These are phyloP conservation scores for Fraxinus floribunda DNA, from an alignment of 305 asterid genomes.

Conservation along the genomic window DNA sequence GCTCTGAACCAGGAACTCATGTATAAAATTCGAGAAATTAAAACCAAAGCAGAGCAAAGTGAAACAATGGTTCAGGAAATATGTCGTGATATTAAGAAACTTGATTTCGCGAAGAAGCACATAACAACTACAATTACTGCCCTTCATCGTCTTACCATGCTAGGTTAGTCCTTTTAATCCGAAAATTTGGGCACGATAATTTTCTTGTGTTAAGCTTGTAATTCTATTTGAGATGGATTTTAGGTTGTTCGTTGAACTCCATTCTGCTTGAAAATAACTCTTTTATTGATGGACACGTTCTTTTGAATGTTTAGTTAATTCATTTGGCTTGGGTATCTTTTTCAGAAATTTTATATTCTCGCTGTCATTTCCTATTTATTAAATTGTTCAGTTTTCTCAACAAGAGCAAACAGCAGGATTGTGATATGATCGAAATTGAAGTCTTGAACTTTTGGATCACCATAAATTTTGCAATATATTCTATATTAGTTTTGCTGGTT, in stretches of 20 bases:
- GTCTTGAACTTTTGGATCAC: background rate
- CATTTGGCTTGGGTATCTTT: background rate
- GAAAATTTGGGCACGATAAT: constrained; percentile 12
- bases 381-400: background rate
- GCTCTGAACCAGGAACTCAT: constrained; percentile 77
- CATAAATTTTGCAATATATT: background rate
- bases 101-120: constrained; percentile 98
- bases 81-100: constrained; percentile 97
- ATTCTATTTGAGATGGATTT: constrained; percentile 8
- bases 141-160: constrained; percentile 99
- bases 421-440: background rate
- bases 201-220: constrained; percentile 21
- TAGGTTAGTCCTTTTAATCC: constrained; percentile 54
- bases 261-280: constrained; percentile 17
- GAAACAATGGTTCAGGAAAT: constrained; percentile 99
- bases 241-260: constrained; percentile 5
- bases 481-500: background rate
- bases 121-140: constrained; percentile 96
- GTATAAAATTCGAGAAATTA: constrained; percentile 90
- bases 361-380: background rate
- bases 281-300: constrained; percentile 8
- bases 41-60: constrained; percentile 97
- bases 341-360: background rate
- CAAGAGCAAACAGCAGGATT: background rate
- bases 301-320: background rate